A percentile compares a stretch with the other conserved stretches of the same genome.
Evolutionary conservation across 768 basidiomycete genomes (phyloP).

Genomic region (Hemileccinum impolitum): DNA sequence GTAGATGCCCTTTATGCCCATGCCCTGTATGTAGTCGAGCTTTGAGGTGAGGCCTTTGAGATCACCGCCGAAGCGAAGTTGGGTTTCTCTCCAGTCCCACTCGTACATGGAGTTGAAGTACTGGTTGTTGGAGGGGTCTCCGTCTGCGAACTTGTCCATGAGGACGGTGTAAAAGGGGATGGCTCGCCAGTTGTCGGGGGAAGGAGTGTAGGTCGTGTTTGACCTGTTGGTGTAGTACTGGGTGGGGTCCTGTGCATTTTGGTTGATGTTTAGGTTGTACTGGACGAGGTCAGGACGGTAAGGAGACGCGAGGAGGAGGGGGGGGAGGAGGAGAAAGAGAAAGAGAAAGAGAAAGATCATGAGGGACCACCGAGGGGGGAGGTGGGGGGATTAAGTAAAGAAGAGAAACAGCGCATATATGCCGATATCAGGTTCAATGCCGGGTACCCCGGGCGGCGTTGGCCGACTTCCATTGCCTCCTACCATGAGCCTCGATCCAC

Average conservation of each 20-base stretch:
- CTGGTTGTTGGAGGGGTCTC: conserved; percentile 90
- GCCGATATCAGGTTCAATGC: no score
- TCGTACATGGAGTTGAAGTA: conserved; percentile 79
- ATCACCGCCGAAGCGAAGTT: conserved; percentile 88
- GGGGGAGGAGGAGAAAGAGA: conserved; percentile 25
- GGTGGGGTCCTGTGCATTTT: conserved; percentile 61
- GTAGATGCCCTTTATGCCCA: conserved; percentile 83
- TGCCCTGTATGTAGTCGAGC: conserved; percentile 86
- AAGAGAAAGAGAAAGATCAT: conserved; percentile 36
- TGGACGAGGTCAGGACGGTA: conserved; percentile 62
- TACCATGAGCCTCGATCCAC: conserved; percentile 54
- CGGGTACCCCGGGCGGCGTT: no score
- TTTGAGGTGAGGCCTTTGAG: conserved; percentile 69
- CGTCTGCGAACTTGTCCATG: conserved; percentile 92
- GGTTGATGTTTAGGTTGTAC: conserved; percentile 79
- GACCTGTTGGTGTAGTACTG: conserved; percentile 63
- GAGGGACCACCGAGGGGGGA: neutral
- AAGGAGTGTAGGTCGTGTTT: conserved; percentile 68
- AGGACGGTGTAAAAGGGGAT: conserved; percentile 80
- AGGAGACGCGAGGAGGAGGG: conserved; percentile 54
- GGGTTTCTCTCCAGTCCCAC: conserved; percentile 83
- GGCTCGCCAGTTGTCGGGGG: conserved; percentile 83
- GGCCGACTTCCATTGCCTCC: neutral
- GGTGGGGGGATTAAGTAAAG: neutral
- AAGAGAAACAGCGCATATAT: conserved; percentile 11